Conservation (phyloP, 108 stramenopile species). For the Nitzschia sp. region DNA sequence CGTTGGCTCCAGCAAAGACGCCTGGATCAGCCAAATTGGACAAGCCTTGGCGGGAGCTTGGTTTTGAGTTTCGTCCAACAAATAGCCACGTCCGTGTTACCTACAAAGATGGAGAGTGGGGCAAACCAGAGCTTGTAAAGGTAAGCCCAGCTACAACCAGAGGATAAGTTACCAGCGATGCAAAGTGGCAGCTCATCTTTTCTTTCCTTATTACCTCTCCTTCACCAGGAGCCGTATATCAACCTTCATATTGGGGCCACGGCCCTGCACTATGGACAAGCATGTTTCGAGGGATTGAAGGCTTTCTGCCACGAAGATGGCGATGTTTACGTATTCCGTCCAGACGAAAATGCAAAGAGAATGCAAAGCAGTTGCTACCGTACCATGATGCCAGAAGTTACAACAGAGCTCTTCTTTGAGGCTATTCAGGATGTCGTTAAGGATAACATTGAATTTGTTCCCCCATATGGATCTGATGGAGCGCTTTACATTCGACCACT, state of each 20-base stretch:
- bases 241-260: constrained; percentile 96
- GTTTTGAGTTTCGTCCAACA: constrained; percentile 95
- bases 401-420: constrained; percentile 87
- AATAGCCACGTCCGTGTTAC: constrained; percentile 83
- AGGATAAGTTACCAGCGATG: too few species aligned
- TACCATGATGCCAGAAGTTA: constrained; percentile 90
- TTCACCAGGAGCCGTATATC: constrained; percentile 77
- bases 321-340: constrained; percentile 93
- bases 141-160: too few species aligned
- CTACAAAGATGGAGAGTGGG: constrained; percentile 85
- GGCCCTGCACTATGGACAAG: constrained; percentile 97
- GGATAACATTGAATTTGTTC: constrained; percentile 96
- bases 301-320: constrained; percentile 95
- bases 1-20: constrained; percentile 22
- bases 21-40: constrained; percentile 89
- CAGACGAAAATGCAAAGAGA: constrained; percentile 94
- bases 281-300: constrained; percentile 99
- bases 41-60: constrained; percentile 90
- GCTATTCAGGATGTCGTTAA: constrained; percentile 85
- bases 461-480: constrained; percentile 94
- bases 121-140: constrained; percentile 69
- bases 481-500: constrained; percentile 96
- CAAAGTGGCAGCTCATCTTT: background rate
- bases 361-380: constrained; percentile 79
- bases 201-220: background rate